Percentiles rank a stretch among this genome's conserved stretches.
These are phyloP conservation scores for Auricularia auricula-judae DNA, from an alignment of 768 basidiomycete genomes.

Conservation along the genomic window DNA sequence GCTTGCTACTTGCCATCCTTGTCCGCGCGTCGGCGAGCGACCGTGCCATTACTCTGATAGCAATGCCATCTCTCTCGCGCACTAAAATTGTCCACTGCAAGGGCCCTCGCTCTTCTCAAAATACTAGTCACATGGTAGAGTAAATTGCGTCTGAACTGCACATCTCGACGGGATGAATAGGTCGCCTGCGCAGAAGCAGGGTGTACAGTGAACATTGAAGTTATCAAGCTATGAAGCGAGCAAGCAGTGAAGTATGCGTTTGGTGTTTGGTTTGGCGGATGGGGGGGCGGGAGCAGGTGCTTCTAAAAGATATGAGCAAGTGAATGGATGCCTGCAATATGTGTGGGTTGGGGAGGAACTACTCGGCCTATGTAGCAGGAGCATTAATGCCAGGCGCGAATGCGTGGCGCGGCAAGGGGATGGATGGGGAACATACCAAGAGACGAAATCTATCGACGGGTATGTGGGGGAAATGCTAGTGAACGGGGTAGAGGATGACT, in stretches of 20 bases:
- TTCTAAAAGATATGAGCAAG: neutral
- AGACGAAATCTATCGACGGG: neutral
- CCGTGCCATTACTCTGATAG: neutral
- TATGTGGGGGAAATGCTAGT: neutral
- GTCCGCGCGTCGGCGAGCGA: neutral
- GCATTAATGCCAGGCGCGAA: neutral
- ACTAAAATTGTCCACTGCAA: neutral
- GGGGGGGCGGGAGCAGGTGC: neutral
- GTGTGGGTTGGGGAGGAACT: neutral
- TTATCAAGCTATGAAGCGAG: no score
- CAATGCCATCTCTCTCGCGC: neutral
- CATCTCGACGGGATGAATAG: neutral
- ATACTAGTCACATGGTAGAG: neutral
- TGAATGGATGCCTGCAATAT: neutral
- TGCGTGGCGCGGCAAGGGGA: neutral
- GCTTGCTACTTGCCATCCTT: neutral
- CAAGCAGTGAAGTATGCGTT: no score
- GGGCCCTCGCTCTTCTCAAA: neutral
- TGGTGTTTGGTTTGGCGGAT: no score
- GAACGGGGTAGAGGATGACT: neutral
- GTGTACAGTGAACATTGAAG: neutral
- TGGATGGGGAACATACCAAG: neutral
- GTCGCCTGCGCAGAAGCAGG: neutral
- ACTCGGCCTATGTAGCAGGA: neutral
- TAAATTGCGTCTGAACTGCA: neutral